Evolutionary conservation across 1,139 yeast species (phyloP).

Genomic region (Diutina mesorugosa): DNA sequence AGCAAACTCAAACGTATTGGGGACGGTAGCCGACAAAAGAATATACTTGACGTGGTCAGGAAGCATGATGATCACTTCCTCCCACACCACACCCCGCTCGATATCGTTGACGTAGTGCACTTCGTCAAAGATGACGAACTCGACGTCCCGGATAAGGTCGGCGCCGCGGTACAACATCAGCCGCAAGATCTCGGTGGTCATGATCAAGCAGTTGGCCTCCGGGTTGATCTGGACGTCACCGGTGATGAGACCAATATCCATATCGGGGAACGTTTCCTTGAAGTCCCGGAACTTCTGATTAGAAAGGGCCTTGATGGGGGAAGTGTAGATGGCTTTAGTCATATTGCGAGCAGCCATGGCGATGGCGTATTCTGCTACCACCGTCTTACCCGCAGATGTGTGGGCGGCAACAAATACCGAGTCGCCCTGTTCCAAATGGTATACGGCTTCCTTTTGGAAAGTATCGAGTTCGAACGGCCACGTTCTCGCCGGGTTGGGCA

Average conservation of each 20-base stretch:
- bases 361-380: conserved; percentile 87
- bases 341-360: conserved; percentile 85
- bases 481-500: conserved; percentile 84
- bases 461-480: conserved; percentile 94
- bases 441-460: conserved; percentile 93
- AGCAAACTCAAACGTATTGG: conserved; percentile 95
- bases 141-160: conserved; percentile 91
- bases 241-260: conserved; percentile 88
- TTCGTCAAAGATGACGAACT: conserved; percentile 93
- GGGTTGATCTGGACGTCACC: conserved; percentile 98
- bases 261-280: conserved; percentile 63
- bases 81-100: conserved; percentile 99
- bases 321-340: conserved; percentile 87
- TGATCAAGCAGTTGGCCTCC: conserved; percentile 89
- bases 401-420: conserved; percentile 98
- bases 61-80: conserved; percentile 89
- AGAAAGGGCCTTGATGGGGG: conserved; percentile 86
- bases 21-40: conserved; percentile 88
- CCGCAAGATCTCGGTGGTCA: conserved; percentile 95
- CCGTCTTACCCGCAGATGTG: conserved; percentile 89
- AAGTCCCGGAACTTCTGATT: conserved; percentile 92
- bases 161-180: conserved; percentile 96
- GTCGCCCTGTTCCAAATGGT: conserved; percentile 92
- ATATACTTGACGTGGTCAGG: conserved; percentile 93
- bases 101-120: conserved; percentile 96